These are phyloP conservation scores for Scleromitrula shiraiana DNA, from an alignment of 2,329 filamentous ascomycete genomes.

Conservation along the genomic window DNA sequence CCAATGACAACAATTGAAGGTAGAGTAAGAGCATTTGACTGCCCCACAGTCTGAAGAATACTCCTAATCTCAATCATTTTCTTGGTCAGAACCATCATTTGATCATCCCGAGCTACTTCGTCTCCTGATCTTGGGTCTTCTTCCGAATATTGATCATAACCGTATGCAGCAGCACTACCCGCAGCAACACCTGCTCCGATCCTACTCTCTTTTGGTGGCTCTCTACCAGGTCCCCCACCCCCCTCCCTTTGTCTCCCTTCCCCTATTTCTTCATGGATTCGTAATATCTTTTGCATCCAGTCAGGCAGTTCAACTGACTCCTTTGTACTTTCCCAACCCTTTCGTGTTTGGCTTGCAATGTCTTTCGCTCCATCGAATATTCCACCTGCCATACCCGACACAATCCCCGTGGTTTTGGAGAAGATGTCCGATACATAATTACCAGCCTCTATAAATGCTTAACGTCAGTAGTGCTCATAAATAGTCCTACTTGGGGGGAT, in stretches of 20 bases:
- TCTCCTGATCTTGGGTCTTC: conserved; percentile 55
- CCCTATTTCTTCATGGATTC: conserved; percentile 51
- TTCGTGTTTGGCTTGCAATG: conserved; percentile 69
- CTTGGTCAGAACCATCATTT: conserved; percentile 98
- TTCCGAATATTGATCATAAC: conserved; percentile 60
- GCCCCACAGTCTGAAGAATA: conserved; percentile 83
- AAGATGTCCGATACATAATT: conserved; percentile 72
- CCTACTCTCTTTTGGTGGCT: conserved; percentile 52
- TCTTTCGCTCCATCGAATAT: conserved; percentile 66
- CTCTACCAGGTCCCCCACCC: conserved; percentile 36
- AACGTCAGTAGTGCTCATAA: background rate
- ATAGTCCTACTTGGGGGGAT: background rate
- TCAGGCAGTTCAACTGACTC: conserved; percentile 64
- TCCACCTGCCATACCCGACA: conserved; percentile 58
- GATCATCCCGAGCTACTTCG: conserved; percentile 76
- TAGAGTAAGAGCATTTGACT: conserved; percentile 78
- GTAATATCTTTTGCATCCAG: conserved; percentile 72
- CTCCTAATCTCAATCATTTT: conserved; percentile 99
- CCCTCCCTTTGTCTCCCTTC: conserved; percentile 32
- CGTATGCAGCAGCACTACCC: conserved; percentile 70
- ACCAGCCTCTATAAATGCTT: conserved; percentile 50
- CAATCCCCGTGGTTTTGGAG: conserved; percentile 62
- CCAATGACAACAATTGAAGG: conserved; percentile 99
- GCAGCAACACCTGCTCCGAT: conserved; percentile 55
- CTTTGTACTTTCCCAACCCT: conserved; percentile 78